Percentiles rank a stretch among this genome's conserved stretches.
These are phyloP conservation scores for Cryptosporidium felis DNA, from an alignment of 169 alveolate species.

Conservation along the genomic window DNA sequence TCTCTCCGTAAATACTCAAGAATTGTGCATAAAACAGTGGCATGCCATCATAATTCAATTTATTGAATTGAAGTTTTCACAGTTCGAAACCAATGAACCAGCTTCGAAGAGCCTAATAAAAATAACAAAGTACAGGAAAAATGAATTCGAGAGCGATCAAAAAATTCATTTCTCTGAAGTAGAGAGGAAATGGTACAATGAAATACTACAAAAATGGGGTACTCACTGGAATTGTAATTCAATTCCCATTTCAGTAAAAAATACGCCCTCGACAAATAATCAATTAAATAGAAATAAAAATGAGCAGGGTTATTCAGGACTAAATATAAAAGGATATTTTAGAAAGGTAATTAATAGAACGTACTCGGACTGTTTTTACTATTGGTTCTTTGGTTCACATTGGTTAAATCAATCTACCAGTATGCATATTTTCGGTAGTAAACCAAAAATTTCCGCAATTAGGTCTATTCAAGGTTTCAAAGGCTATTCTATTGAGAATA, in stretches of 20 bases:
- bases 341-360: neutral
- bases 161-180: neutral
- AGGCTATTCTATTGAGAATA: constrained; percentile 32
- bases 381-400: constrained; percentile 64
- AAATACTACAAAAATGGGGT: constrained; percentile 63
- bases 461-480: constrained; percentile 15
- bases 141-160: too few species aligned
- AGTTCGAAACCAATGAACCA: neutral
- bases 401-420: constrained; percentile 57
- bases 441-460: neutral
- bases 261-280: neutral
- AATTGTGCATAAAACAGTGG: constrained; percentile 50
- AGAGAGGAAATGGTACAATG: constrained; percentile 34
- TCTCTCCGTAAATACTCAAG: constrained; percentile 1
- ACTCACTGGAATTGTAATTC: constrained; percentile 62
- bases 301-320: neutral
- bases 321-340: neutral
- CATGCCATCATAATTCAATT: constrained; percentile 52
- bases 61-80: constrained; percentile 15
- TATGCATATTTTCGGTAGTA: constrained; percentile 17
- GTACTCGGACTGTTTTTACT: neutral
- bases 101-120: neutral
- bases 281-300: constrained; percentile 2
- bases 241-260: constrained; percentile 40
- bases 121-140: constrained; percentile 9